A percentile compares a stretch with the other conserved stretches of the same genome.
Conservation (phyloP, 768 basidiomycete species). For the Macrolepiota fuliginosa region DNA sequence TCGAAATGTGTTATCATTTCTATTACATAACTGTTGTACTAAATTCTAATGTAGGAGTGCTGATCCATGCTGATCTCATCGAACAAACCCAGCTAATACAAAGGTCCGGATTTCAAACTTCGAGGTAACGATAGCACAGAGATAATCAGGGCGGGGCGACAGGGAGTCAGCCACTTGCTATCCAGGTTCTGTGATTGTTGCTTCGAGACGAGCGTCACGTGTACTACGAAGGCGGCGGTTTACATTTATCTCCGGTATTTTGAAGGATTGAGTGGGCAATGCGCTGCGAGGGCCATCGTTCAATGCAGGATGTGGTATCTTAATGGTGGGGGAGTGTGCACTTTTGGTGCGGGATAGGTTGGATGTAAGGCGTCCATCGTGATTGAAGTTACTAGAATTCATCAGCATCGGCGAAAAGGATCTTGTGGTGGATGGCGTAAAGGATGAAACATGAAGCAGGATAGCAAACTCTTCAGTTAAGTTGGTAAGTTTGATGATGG, state of each 20-base stretch:
- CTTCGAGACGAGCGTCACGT: constrained; percentile 1
- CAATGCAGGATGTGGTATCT: constrained; percentile 28
- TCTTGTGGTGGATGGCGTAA: constrained; percentile 56
- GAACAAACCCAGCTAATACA: background rate
- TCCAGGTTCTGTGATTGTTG: constrained; percentile 6
- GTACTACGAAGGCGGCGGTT: background rate
- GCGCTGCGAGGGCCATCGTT: constrained; percentile 55
- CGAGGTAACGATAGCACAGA: background rate
- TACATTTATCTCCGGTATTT: background rate
- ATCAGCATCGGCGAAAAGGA: constrained; percentile 60
- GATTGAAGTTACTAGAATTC: constrained; percentile 23
- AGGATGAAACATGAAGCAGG: constrained; percentile 81
- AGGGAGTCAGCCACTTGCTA: background rate
- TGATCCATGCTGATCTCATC: background rate
- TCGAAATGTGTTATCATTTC: background rate
- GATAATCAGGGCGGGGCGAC: background rate
- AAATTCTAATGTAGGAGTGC: background rate
- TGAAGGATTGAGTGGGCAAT: constrained; percentile 36
- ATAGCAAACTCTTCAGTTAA: constrained; percentile 87
- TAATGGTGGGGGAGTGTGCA: constrained; percentile 43
- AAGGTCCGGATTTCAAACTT: background rate
- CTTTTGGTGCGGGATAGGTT: constrained; percentile 62
- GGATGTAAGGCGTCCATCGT: constrained; percentile 39
- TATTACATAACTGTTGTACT: background rate
- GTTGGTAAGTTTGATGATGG: constrained; percentile 76